Evolutionary conservation across 2,329 filamentous ascomycete species (phyloP).

Genomic region (Aureobasidium sp.): DNA sequence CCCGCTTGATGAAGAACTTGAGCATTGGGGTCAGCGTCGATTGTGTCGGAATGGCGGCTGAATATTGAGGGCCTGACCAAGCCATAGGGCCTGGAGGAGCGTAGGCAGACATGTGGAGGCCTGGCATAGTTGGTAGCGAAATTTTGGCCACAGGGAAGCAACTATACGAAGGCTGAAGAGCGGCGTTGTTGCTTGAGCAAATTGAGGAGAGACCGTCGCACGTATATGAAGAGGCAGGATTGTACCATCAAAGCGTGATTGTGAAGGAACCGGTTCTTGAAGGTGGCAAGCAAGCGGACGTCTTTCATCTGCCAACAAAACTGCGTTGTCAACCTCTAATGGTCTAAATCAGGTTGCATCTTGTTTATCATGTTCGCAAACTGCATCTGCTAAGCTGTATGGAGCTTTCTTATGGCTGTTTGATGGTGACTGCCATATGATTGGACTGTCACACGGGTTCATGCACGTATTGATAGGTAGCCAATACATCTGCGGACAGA

Average conservation of each 20-base stretch:
- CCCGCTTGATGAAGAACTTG: constrained; percentile 33
- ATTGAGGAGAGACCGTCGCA: neutral
- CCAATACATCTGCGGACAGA: neutral
- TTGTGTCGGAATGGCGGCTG: neutral
- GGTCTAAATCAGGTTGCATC: neutral
- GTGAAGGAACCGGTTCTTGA: neutral
- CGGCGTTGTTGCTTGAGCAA: neutral
- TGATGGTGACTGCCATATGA: neutral
- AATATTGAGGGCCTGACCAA: neutral
- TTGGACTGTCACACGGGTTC: constrained; percentile 9
- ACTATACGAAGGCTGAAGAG: neutral
- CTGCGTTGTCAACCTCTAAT: neutral
- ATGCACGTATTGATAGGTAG: neutral
- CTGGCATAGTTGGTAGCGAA: neutral
- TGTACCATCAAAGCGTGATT: neutral
- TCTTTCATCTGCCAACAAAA: neutral
- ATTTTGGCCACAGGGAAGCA: neutral
- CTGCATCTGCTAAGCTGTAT: neutral
- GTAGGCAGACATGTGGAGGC: neutral
- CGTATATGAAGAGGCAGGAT: neutral
- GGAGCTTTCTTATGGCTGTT: neutral
- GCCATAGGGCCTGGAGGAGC: neutral
- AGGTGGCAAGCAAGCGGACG: neutral
- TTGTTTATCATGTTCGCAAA: neutral
- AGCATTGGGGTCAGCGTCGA: neutral